These are phyloP conservation scores for Raphanus hybrid DNA, from an alignment of 441 rosid genomes.

Conservation along the genomic window DNA sequence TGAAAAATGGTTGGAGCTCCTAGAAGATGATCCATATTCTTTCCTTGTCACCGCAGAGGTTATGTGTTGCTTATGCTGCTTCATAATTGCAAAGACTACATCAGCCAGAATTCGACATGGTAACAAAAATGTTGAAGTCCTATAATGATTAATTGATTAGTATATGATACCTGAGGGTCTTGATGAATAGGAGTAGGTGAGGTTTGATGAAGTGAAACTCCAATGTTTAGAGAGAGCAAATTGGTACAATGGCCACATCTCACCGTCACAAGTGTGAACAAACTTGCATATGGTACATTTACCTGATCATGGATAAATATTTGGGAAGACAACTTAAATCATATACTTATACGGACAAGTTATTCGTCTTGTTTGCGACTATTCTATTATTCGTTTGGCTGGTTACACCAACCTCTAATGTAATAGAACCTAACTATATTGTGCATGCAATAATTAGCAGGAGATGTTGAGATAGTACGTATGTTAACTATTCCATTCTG, in stretches of 20 bases:
- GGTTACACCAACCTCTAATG: slow-evolving; percentile 4
- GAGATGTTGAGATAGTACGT: slow-evolving; percentile 3
- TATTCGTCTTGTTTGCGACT: slow-evolving; percentile 12
- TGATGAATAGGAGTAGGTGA: slow-evolving; percentile 60
- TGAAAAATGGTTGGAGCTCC: slow-evolving; percentile 44
- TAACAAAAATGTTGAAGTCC: not conserved
- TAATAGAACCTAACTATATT: slow-evolving; percentile 1
- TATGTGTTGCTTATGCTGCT: slow-evolving; percentile 62
- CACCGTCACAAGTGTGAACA: slow-evolving; percentile 80
- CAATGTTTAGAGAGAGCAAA: slow-evolving; percentile 84
- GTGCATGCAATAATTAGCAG: slow-evolving; percentile 17
- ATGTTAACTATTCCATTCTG: not conserved
- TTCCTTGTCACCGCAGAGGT: slow-evolving; percentile 54
- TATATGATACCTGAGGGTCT: slow-evolving; percentile 59
- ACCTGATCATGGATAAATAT: slow-evolving; percentile 55
- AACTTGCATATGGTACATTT: slow-evolving; percentile 77
- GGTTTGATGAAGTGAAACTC: slow-evolving; percentile 58
- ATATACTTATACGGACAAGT: not conserved
- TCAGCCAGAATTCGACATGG: slow-evolving; percentile 16
- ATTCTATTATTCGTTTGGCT: not conserved
- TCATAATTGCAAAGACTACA: slow-evolving; percentile 24
- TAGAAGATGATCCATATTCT: slow-evolving; percentile 75
- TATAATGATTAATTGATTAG: slow-evolving; percentile 2
- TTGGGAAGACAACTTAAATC: slow-evolving; percentile 1
- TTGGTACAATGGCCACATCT: slow-evolving; percentile 96